Conservation (phyloP, 2,329 filamentous ascomycete species). For the Botrytis cinerea region DNA sequence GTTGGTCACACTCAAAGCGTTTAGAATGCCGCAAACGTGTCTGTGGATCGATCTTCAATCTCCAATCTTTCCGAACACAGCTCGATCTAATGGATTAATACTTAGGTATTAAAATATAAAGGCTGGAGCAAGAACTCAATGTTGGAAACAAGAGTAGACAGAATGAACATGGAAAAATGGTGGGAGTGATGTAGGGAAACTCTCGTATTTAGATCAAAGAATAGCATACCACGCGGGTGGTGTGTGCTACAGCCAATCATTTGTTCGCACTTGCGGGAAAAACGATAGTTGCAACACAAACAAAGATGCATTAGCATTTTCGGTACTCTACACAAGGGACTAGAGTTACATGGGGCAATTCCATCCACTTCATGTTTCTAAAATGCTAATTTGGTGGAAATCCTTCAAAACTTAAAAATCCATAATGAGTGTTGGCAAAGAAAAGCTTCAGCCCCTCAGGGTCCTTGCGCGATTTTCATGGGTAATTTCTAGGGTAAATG, state of each 20-base stretch:
- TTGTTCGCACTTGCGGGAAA: neutral
- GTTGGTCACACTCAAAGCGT: neutral
- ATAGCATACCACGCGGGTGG: neutral
- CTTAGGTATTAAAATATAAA: neutral
- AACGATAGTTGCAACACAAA: conserved; percentile 4
- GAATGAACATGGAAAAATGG: neutral
- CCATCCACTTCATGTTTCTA: neutral
- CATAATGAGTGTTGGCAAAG: neutral
- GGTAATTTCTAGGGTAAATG: neutral
- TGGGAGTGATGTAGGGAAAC: neutral
- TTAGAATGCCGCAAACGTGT: conserved; percentile 11
- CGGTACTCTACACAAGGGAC: neutral
- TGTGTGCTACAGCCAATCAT: neutral
- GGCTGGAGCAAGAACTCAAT: neutral
- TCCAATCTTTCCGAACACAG: conserved; percentile 3
- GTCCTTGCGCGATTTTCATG: conserved; percentile 9
- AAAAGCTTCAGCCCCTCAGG: conserved; percentile 14
- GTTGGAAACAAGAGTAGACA: neutral
- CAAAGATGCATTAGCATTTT: neutral
- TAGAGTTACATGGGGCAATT: neutral
- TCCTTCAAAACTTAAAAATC: neutral
- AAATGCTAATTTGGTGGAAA: conserved; percentile 1
- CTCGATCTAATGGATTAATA: neutral
- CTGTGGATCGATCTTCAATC: neutral
- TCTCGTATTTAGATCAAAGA: neutral